Evolutionary conservation across 2,329 filamentous ascomycete species (phyloP).

Genomic region (Colletotrichum agaves): DNA sequence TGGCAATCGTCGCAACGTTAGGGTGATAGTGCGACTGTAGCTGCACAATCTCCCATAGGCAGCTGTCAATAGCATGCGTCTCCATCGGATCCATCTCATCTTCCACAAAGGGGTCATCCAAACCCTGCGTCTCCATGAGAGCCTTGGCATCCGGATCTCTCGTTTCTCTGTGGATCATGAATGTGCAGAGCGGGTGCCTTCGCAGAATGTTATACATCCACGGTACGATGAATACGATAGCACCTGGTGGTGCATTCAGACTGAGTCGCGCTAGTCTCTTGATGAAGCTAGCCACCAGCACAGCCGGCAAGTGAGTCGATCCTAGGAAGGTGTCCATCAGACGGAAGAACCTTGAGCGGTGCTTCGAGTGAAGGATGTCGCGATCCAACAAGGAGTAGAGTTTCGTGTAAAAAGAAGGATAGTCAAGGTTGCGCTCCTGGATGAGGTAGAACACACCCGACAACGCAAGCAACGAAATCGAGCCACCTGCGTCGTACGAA

Average conservation of each 20-base stretch:
- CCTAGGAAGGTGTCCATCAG: conserved; percentile 89
- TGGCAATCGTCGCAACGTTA: conserved; percentile 92
- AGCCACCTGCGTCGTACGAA: conserved; percentile 87
- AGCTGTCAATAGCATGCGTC: conserved; percentile 89
- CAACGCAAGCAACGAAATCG: conserved; percentile 86
- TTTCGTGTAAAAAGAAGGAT: conserved; percentile 92
- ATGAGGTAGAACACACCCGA: conserved; percentile 97
- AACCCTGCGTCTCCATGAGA: conserved; percentile 68
- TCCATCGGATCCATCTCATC: conserved; percentile 84
- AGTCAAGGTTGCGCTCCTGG: conserved; percentile 92
- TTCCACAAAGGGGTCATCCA: conserved; percentile 79
- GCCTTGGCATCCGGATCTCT: conserved; percentile 68
- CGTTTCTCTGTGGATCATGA: conserved; percentile 89
- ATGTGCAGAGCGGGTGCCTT: conserved; percentile 88
- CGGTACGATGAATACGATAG: conserved; percentile 88
- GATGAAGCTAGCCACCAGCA: conserved; percentile 93
- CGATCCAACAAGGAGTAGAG: conserved; percentile 92
- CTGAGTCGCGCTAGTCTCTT: conserved; percentile 89
- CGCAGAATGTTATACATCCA: conserved; percentile 97
- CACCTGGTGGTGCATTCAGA: conserved; percentile 88
- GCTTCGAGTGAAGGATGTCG: conserved; percentile 89
- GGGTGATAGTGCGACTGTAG: conserved; percentile 95
- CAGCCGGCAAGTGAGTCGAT: conserved; percentile 91
- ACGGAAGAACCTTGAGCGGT: conserved; percentile 93
- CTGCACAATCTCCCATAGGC: conserved; percentile 93